phyloP scores from a whole-genome alignment of 805 yeast species.

The Yarrowia alimentaria region DNA sequence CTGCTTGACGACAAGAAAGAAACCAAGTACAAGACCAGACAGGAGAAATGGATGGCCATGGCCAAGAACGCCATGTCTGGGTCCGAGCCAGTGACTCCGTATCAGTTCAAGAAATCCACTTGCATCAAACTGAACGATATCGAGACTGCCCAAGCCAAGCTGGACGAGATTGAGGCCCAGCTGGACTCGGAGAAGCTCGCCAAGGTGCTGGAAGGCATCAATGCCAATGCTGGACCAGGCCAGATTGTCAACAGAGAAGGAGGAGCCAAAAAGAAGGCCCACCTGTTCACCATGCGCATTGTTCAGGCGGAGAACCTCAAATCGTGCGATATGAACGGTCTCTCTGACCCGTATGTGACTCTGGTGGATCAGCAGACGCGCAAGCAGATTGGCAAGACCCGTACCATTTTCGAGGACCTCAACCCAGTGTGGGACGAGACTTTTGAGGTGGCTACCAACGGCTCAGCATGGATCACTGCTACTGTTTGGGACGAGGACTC shows the following conservation, averaged over 20 bases:
- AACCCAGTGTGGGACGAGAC: conserved; percentile 89
- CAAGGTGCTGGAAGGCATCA: conserved; percentile 37
- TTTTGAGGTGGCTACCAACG: conserved; percentile 56
- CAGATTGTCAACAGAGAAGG: conserved; percentile 31
- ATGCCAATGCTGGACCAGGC: conserved; percentile 40
- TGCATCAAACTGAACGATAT: conserved; percentile 78
- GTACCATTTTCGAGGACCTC: conserved; percentile 56
- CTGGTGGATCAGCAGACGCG: conserved; percentile 56
- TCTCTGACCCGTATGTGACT: conserved; percentile 59
- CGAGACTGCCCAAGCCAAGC: conserved; percentile 45
- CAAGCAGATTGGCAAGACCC: conserved; percentile 64
- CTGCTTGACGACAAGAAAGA: conserved; percentile 28
- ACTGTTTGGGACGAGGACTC: conserved; percentile 69
- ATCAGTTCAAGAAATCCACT: conserved; percentile 56
- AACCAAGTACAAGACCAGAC: conserved; percentile 30
- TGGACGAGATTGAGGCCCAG: conserved; percentile 51
- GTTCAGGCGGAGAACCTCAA: conserved; percentile 61
- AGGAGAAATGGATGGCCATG: conserved; percentile 41
- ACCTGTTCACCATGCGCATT: conserved; percentile 61
- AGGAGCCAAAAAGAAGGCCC: background rate
- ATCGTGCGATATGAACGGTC: conserved; percentile 48
- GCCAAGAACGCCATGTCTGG: conserved; percentile 43
- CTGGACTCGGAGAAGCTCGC: conserved; percentile 61
- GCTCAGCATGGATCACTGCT: conserved; percentile 50
- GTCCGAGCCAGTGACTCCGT: conserved; percentile 47